These are phyloP conservation scores for Fraxinus excelsior DNA, from an alignment of 257 asterid species.

Conservation along the genomic window DNA sequence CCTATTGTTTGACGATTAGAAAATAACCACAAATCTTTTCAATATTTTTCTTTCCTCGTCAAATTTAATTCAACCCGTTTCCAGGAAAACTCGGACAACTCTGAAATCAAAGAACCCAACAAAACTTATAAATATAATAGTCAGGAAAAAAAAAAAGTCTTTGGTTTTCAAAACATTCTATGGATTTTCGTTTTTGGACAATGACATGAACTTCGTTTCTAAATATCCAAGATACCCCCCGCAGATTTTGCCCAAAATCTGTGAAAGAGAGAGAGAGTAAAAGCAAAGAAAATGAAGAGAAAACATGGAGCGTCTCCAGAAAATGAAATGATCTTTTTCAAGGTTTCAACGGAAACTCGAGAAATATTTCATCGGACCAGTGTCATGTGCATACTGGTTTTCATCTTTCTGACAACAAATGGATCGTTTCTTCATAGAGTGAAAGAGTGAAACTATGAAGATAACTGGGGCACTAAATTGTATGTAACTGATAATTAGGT, in stretches of 20 bases:
- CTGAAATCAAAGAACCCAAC: background rate
- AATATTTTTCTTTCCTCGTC: background rate
- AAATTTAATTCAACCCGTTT: background rate
- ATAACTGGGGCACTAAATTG: no score
- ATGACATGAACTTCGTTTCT: background rate
- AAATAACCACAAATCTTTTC: conserved; percentile 13
- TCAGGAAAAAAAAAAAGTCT: background rate
- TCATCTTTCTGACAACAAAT: no score
- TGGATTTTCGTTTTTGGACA: background rate
- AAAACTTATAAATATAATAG: background rate
- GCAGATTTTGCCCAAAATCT: background rate
- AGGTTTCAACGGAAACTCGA: no score
- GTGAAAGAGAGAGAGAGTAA: background rate
- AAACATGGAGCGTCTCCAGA: background rate
- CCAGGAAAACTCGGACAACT: background rate
- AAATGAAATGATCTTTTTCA: background rate
- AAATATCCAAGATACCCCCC: background rate
- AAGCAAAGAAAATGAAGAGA: background rate
- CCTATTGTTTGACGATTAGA: conserved; percentile 40
- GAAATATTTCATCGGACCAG: no score
- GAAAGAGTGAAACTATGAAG: no score
- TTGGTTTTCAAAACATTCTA: background rate
- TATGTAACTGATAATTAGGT: no score
- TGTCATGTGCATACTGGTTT: no score
- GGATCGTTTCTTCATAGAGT: no score